Conservation (phyloP, 73 alveolate species). For the Tetrahymena thermophila region DNA sequence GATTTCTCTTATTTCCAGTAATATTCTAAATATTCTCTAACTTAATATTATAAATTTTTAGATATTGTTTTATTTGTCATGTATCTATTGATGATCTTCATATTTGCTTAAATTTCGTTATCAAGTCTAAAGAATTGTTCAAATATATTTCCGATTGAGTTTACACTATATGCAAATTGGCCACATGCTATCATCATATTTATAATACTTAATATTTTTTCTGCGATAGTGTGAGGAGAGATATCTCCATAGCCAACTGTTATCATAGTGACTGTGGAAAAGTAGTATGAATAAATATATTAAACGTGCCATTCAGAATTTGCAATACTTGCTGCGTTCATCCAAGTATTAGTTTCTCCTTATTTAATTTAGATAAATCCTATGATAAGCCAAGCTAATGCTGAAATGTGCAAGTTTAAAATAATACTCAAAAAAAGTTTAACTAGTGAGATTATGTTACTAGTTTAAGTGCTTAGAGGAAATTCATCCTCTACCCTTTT, state of each 20-base stretch:
- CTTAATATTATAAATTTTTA: neutral
- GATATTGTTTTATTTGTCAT: neutral
- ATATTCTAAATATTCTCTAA: neutral
- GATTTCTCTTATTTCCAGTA: neutral
- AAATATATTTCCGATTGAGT: neutral
- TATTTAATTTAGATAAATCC: neutral
- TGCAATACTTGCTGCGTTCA: neutral
- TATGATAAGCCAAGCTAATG: neutral
- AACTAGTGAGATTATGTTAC: neutral
- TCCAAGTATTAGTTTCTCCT: neutral
- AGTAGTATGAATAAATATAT: conserved; percentile 17
- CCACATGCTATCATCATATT: neutral
- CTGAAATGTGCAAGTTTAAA: neutral
- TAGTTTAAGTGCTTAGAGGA: neutral
- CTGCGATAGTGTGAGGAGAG: neutral
- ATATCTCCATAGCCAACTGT: conserved; percentile 44
- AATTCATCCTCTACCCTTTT: neutral
- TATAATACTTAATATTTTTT: neutral
- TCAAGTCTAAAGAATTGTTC: neutral
- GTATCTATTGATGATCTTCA: neutral
- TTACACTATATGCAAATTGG: neutral
- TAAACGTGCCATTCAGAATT: neutral
- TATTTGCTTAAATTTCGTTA: neutral
- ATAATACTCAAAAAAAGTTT: neutral
- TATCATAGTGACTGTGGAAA: conserved; percentile 31